These are phyloP conservation scores for Starmerella bombi DNA, from an alignment of 805 yeast genomes.

Conservation along the genomic window DNA sequence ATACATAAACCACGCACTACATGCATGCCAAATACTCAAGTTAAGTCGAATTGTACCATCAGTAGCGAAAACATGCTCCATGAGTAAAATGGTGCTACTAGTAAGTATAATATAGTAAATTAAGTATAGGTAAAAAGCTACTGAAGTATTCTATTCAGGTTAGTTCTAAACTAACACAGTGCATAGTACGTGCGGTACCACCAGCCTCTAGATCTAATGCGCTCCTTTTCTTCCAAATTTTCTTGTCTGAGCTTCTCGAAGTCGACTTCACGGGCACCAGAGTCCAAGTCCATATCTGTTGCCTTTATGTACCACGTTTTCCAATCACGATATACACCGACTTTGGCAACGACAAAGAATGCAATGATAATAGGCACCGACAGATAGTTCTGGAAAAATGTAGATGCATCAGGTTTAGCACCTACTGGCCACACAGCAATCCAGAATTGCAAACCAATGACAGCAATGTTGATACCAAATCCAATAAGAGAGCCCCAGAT, in stretches of 20 bases:
- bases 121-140: too few species aligned
- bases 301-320: slow-evolving; percentile 33
- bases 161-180: too few species aligned
- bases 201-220: not conserved
- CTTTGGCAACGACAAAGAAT: slow-evolving; percentile 41
- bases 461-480: slow-evolving; percentile 41
- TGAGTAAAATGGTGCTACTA: not conserved
- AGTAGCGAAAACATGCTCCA: too few species aligned
- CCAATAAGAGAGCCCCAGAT: slow-evolving; percentile 56
- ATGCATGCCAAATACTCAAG: too few species aligned
- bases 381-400: slow-evolving; percentile 43
- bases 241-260: slow-evolving; percentile 5
- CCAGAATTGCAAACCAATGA: slow-evolving; percentile 71
- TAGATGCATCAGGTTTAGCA: slow-evolving; percentile 25
- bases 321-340: slow-evolving; percentile 21
- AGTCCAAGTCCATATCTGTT: slow-evolving; percentile 44
- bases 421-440: slow-evolving; percentile 61
- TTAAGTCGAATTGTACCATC: too few species aligned
- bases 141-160: too few species aligned
- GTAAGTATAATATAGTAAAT: too few species aligned
- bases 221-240: slow-evolving; percentile 4
- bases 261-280: slow-evolving; percentile 47
- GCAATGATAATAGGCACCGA: slow-evolving; percentile 36
- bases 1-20: too few species aligned
- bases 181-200: slow-evolving; percentile 5